Conservation (phyloP, 2,329 filamentous ascomycete species). For the Calonectria crousiana region DNA sequence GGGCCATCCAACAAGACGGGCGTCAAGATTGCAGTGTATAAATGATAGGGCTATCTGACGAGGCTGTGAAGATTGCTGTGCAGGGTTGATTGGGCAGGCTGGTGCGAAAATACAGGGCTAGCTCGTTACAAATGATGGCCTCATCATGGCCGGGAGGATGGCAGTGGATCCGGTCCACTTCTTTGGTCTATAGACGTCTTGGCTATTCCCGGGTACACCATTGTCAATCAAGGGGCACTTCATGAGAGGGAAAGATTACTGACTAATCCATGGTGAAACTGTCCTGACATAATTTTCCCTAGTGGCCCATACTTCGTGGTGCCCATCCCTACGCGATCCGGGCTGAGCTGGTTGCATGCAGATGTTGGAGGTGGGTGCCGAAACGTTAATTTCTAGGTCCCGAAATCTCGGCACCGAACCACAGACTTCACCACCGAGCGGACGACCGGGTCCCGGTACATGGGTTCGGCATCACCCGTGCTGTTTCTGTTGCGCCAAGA, state of each 20-base stretch:
- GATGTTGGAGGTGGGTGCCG: background rate
- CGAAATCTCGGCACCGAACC: background rate
- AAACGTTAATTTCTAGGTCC: background rate
- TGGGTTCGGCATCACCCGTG: background rate
- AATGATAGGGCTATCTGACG: background rate
- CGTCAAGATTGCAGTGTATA: slow-evolving; percentile 26
- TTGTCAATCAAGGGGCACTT: background rate
- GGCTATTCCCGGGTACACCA: background rate
- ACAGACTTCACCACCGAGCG: background rate
- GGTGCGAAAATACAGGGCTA: background rate
- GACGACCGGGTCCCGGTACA: background rate
- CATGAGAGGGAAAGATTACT: background rate
- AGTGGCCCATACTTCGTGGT: background rate
- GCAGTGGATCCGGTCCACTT: background rate
- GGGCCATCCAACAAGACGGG: slow-evolving; percentile 24
- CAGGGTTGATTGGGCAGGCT: background rate
- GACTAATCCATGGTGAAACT: background rate
- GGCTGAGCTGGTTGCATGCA: background rate
- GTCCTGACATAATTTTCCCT: background rate
- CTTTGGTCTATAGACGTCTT: background rate
- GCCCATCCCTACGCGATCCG: background rate
- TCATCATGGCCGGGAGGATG: background rate
- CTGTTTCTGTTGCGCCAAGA: background rate
- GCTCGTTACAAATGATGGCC: background rate
- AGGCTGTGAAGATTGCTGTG: background rate